Percentiles rank a stretch among this genome's conserved stretches.
phyloP scores from a whole-genome alignment of 371 early-diverging fungal species.

The Syncephalis plumigaleata region DNA sequence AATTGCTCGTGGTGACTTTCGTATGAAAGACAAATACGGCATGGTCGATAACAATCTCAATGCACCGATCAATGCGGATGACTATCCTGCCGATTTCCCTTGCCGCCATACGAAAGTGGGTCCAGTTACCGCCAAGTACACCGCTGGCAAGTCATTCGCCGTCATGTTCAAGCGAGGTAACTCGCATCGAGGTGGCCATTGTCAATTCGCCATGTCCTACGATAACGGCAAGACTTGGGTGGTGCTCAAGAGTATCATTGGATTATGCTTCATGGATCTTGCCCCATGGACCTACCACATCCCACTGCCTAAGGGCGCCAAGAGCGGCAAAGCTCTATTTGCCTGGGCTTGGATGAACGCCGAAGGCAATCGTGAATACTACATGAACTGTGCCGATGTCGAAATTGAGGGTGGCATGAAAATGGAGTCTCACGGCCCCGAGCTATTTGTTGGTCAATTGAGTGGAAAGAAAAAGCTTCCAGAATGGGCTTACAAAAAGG shows the following conservation, averaged over 20 bases:
- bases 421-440: slow-evolving; percentile 2
- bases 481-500: background rate
- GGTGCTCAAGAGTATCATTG: slow-evolving; percentile 29
- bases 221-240: slow-evolving; percentile 40
- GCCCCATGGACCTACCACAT: slow-evolving; percentile 13
- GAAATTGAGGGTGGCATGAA: slow-evolving; percentile 12
- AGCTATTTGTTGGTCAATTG: slow-evolving; percentile 1
- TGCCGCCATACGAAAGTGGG: slow-evolving; percentile 5
- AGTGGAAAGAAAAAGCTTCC: slow-evolving; percentile 2
- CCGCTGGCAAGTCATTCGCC: slow-evolving; percentile 9
- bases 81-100: background rate
- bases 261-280: slow-evolving; percentile 10
- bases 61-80: too few relatives aligned
- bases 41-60: too few relatives aligned
- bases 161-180: slow-evolving; percentile 9
- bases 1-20: too few relatives aligned
- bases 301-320: slow-evolving; percentile 28
- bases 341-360: slow-evolving; percentile 53
- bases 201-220: slow-evolving; percentile 45
- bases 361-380: slow-evolving; percentile 37
- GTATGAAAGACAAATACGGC: too few relatives aligned
- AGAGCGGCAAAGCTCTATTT: slow-evolving; percentile 18
- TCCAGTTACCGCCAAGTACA: slow-evolving; percentile 5
- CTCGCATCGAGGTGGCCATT: slow-evolving; percentile 38
- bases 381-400: slow-evolving; percentile 56